A percentile compares a stretch with the other conserved stretches of the same genome.
These are phyloP conservation scores for Lojkania enalia DNA, from an alignment of 2,329 filamentous ascomycete genomes.

Conservation along the genomic window DNA sequence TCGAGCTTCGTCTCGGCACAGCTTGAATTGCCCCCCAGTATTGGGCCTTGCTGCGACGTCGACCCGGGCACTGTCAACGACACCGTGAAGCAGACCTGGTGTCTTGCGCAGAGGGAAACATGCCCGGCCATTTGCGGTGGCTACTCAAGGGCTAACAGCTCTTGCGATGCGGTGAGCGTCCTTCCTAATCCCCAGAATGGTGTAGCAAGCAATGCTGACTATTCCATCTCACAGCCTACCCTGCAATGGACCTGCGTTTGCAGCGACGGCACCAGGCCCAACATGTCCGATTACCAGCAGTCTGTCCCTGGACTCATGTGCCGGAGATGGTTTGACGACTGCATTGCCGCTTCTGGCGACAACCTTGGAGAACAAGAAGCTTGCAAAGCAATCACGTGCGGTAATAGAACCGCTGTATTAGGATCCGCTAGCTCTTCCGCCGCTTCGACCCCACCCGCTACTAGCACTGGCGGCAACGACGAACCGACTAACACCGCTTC, in stretches of 20 bases:
- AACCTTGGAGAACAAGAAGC: conserved; percentile 42
- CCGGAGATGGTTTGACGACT: conserved; percentile 52
- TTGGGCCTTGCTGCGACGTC: conserved; percentile 47
- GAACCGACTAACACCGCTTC: conserved; percentile 29
- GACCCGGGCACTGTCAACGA: conserved; percentile 46
- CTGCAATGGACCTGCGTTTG: conserved; percentile 63
- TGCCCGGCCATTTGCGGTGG: conserved; percentile 64
- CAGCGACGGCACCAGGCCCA: conserved; percentile 57
- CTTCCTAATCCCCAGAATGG: too few species aligned
- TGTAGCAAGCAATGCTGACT: conserved; percentile 25
- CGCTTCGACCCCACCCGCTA: conserved; percentile 30
- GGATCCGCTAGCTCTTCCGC: conserved; percentile 23
- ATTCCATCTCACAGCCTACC: conserved; percentile 46
- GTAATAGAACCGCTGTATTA: conserved; percentile 49
- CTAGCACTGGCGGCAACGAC: conserved; percentile 16
- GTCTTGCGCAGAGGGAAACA: conserved; percentile 60
- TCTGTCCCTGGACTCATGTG: conserved; percentile 66
- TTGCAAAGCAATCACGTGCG: conserved; percentile 59
- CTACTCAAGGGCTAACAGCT: conserved; percentile 51
- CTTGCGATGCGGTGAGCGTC: conserved; percentile 59
- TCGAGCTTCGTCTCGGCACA: conserved; percentile 52
- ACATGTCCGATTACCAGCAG: conserved; percentile 59
- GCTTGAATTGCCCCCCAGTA: conserved; percentile 45
- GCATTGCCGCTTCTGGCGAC: conserved; percentile 45
- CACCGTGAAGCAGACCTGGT: conserved; percentile 55